Evolutionary conservation across 495 filamentous ascomycete species (phyloP).

Genomic region (Talaromyces proteolyticus): DNA sequence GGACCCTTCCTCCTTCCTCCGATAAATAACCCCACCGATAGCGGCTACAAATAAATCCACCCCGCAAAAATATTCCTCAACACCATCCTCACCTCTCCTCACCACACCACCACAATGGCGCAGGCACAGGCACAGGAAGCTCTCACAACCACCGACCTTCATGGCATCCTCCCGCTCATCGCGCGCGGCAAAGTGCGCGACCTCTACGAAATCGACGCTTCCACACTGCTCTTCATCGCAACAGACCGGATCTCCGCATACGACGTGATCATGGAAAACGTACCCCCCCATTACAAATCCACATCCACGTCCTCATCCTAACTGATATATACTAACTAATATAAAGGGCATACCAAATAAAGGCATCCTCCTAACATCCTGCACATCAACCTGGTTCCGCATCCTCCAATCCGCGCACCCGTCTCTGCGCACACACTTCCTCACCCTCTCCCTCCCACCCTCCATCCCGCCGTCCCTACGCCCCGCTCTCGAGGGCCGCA

Average conservation of each 20-base stretch:
- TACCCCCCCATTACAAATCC: conserved; percentile 19
- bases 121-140: conserved; percentile 24
- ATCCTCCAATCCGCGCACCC: conserved; percentile 62
- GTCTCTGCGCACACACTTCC: conserved; percentile 67
- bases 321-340: conserved; percentile 3
- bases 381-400: conserved; percentile 82
- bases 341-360: conserved; percentile 73
- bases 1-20: background rate
- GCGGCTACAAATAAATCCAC: background rate
- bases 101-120: background rate
- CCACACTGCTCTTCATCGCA: conserved; percentile 80
- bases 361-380: conserved; percentile 76
- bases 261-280: conserved; percentile 88
- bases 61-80: no score
- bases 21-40: background rate
- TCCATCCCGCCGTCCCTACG: conserved; percentile 42
- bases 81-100: background rate
- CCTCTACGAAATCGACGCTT: conserved; percentile 67
- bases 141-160: conserved; percentile 46
- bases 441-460: conserved; percentile 61
- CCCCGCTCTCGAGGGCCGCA: conserved; percentile 55
- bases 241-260: conserved; percentile 92
- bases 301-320: background rate
- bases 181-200: conserved; percentile 77
- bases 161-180: conserved; percentile 47